phyloP scores from a whole-genome alignment of 2,329 filamentous ascomycete species.

The Fusarium sp. region DNA sequence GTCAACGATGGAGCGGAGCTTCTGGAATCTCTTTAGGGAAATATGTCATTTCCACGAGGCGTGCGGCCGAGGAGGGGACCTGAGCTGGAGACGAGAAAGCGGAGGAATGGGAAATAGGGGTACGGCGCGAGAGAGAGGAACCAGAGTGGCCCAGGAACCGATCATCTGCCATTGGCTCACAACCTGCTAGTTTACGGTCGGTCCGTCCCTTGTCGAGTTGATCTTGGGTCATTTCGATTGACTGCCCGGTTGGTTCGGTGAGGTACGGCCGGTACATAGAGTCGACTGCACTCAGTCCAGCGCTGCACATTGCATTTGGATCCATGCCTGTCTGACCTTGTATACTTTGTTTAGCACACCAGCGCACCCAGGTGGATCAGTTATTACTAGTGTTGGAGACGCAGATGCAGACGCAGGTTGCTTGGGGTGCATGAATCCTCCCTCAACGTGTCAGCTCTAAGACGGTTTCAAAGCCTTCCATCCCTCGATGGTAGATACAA shows the following conservation, averaged over 20 bases:
- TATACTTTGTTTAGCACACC: neutral
- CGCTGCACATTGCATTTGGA: neutral
- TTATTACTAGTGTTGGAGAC: neutral
- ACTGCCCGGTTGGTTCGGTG: neutral
- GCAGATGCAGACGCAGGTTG: neutral
- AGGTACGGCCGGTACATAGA: neutral
- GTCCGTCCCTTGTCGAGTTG: slow-evolving; percentile 25
- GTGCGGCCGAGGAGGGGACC: neutral
- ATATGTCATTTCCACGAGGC: slow-evolving; percentile 3
- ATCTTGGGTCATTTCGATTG: slow-evolving; percentile 27
- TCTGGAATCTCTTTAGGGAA: slow-evolving; percentile 19
- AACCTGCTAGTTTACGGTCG: slow-evolving; percentile 13
- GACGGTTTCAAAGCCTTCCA: slow-evolving; percentile 21
- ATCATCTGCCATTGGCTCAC: slow-evolving; percentile 5
- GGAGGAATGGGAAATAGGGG: slow-evolving; percentile 13
- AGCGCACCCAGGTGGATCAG: neutral
- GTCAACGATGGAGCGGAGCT: slow-evolving; percentile 11
- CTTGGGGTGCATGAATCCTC: slow-evolving; percentile 11
- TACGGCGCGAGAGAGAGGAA: neutral
- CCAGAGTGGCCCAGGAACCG: neutral
- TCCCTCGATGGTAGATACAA: neutral
- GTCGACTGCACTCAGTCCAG: neutral
- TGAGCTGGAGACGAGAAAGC: slow-evolving; percentile 3
- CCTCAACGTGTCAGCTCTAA: slow-evolving; percentile 12
- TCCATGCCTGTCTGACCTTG: neutral